Conservation (phyloP, 2,329 filamentous ascomycete species). For the Magnaporthales sp. region DNA sequence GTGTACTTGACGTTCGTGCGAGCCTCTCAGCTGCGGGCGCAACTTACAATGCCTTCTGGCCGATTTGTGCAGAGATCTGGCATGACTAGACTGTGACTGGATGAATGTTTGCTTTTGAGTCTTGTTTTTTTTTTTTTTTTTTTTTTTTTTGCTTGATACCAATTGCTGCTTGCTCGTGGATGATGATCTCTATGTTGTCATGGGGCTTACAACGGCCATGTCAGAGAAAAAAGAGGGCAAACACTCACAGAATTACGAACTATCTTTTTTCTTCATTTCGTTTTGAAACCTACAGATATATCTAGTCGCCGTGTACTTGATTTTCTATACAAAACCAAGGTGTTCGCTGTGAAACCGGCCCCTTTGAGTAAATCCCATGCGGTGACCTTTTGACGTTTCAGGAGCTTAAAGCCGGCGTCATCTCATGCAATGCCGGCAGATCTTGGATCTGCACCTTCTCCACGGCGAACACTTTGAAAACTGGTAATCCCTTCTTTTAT, state of each 20-base stretch:
- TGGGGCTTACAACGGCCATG: not conserved
- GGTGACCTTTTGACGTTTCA: constrained; percentile 1
- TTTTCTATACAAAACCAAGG: not conserved
- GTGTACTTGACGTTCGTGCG: not conserved
- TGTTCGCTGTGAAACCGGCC: not conserved
- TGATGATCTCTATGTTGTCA: not conserved
- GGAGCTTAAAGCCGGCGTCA: not conserved
- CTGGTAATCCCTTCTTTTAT: not conserved
- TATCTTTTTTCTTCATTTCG: not conserved
- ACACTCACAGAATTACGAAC: no score
- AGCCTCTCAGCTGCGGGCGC: not conserved
- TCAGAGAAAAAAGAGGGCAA: not conserved
- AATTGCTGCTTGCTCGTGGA: no score
- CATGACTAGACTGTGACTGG: not conserved
- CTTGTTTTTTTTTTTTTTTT: not conserved
- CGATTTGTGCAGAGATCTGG: constrained; percentile 7
- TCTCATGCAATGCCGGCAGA: not conserved
- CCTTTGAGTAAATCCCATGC: not conserved
- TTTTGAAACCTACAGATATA: not conserved
- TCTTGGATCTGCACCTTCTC: not conserved
- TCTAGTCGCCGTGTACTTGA: not conserved
- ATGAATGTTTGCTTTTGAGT: not conserved
- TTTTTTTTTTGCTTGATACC: not conserved
- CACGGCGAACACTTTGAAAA: not conserved
- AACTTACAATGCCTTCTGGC: constrained; percentile 9